Percentiles rank a stretch among this genome's conserved stretches.
phyloP scores from a whole-genome alignment of 2,329 filamentous ascomycete genomes.

The Colletotrichum sp. region DNA sequence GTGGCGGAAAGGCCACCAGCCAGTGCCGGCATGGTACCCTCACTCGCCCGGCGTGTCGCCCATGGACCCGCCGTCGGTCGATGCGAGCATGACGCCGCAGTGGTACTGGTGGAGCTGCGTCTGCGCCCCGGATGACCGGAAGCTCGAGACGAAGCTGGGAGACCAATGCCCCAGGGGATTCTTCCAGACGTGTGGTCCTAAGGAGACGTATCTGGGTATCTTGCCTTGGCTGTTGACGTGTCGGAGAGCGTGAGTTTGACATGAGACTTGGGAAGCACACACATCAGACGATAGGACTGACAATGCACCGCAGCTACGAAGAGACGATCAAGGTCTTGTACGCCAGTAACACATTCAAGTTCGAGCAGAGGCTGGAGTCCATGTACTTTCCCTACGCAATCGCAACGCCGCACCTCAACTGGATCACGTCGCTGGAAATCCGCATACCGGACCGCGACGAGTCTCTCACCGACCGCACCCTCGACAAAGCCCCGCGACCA shows the following conservation, averaged over 20 bases:
- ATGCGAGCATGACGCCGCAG: slow-evolving; percentile 11
- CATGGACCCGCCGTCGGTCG: slow-evolving; percentile 18
- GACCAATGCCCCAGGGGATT: slow-evolving; percentile 20
- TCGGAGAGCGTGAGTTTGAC: slow-evolving; percentile 18
- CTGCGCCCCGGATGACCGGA: slow-evolving; percentile 15
- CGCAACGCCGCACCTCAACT: not conserved
- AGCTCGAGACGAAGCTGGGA: slow-evolving; percentile 13
- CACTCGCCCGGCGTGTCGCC: slow-evolving; percentile 19
- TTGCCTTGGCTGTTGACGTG: slow-evolving; percentile 20
- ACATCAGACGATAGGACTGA: slow-evolving; percentile 1
- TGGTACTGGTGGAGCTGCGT: slow-evolving; percentile 25
- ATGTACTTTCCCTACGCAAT: slow-evolving; percentile 18
- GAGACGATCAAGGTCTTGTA: slow-evolving; percentile 22
- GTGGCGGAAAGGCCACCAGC: slow-evolving; percentile 21
- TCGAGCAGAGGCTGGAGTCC: slow-evolving; percentile 19
- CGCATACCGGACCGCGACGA: slow-evolving; percentile 20
- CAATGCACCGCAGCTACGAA: slow-evolving; percentile 10
- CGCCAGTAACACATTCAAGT: slow-evolving; percentile 21
- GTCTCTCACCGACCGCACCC: slow-evolving; percentile 8
- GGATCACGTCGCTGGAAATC: slow-evolving; percentile 23
- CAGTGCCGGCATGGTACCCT: slow-evolving; percentile 18
- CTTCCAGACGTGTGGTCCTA: slow-evolving; percentile 16
- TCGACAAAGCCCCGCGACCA: slow-evolving; percentile 10
- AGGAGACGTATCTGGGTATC: slow-evolving; percentile 15
- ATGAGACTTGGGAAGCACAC: not conserved